Percentiles rank a stretch among this genome's conserved stretches.
These are phyloP conservation scores for Articulospora tetracladia DNA, from an alignment of 495 filamentous ascomycete species.

Conservation along the genomic window DNA sequence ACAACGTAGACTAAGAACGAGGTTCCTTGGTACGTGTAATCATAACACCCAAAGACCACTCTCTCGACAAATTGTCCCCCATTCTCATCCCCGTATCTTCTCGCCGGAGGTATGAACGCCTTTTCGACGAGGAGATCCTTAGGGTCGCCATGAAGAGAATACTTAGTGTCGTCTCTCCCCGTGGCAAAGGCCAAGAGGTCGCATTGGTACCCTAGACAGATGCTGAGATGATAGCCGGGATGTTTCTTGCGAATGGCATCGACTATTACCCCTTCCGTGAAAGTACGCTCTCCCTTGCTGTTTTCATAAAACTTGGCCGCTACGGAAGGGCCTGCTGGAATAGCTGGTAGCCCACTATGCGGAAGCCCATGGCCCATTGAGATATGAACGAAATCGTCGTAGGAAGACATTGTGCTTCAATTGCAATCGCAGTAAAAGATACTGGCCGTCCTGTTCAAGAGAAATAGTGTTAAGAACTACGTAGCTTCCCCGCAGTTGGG, in stretches of 20 bases:
- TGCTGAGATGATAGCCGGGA: constrained; percentile 44
- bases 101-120: constrained; percentile 42
- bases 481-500: background rate
- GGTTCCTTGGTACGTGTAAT: constrained; percentile 44
- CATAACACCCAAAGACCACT: constrained; percentile 49
- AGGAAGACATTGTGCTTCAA: background rate
- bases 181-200: constrained; percentile 49
- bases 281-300: constrained; percentile 40
- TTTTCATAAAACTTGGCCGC: constrained; percentile 24
- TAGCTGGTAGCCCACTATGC: background rate
- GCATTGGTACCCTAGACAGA: constrained; percentile 29
- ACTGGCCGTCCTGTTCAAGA: too few species aligned
- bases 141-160: constrained; percentile 17
- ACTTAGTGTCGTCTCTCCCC: constrained; percentile 35
- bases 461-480: background rate
- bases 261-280: constrained; percentile 49
- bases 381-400: constrained; percentile 25
- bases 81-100: constrained; percentile 42
- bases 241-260: constrained; percentile 44
- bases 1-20: constrained; percentile 52
- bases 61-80: constrained; percentile 36
- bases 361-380: constrained; percentile 1
- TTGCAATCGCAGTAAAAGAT: background rate
- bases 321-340: background rate
- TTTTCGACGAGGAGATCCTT: constrained; percentile 36